A percentile compares a stretch with the other conserved stretches of the same genome.
Evolutionary conservation across 805 yeast genomes (phyloP).

Genomic region (Starmerella asiatica): DNA sequence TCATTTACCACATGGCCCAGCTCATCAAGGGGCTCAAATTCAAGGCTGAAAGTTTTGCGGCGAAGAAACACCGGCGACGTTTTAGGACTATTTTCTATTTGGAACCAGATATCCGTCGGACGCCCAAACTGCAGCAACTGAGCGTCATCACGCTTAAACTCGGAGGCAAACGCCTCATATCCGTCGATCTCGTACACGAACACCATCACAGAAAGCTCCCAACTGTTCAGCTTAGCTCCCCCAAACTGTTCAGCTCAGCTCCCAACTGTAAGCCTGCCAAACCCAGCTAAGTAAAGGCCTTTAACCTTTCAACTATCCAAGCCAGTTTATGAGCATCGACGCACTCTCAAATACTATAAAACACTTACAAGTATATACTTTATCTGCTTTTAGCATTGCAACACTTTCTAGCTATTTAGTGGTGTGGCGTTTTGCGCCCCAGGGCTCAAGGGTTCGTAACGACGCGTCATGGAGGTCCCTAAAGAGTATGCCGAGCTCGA

Average conservation of each 20-base stretch:
- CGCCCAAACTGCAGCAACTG: conserved; percentile 47
- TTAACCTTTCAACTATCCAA: too few relatives aligned
- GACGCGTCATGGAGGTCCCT: conserved; percentile 18
- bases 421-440: too few relatives aligned
- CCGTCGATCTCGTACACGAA: not conserved
- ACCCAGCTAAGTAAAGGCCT: too few relatives aligned
- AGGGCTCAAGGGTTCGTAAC: not conserved
- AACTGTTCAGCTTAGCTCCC: too few relatives aligned
- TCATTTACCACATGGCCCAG: conserved; percentile 43
- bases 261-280: too few relatives aligned
- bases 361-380: too few relatives aligned
- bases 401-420: too few relatives aligned
- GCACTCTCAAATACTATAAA: too few relatives aligned
- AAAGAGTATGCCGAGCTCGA: conserved; percentile 22
- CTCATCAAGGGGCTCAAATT: conserved; percentile 29
- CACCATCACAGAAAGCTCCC: conserved; percentile 22
- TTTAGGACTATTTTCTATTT: conserved; percentile 52
- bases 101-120: conserved; percentile 61
- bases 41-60: conserved; percentile 28
- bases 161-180: not conserved
- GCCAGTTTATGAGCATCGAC: too few relatives aligned
- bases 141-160: conserved; percentile 30
- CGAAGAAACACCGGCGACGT: conserved; percentile 68
- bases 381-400: too few relatives aligned
- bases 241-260: too few relatives aligned